Base-by-base conservation (phyloP, 1,284 basidiomycete species). In the Sporisorium iseilematis-ciliati region DNA sequence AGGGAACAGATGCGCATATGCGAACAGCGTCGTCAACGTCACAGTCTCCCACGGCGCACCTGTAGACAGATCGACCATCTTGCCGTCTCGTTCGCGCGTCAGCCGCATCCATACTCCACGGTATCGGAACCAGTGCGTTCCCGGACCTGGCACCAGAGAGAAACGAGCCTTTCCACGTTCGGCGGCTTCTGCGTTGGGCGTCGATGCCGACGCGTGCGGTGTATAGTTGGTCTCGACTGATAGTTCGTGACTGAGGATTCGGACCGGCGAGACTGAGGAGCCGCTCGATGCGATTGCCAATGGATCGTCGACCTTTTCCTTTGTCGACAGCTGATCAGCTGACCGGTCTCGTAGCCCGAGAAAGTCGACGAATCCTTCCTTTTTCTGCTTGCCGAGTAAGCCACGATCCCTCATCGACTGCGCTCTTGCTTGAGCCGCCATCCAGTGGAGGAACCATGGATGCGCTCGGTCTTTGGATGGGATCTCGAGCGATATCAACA, bases 1-100 rank as follows among this genome's bases (percentile, higher is more conserved):
- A 0, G 93, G 90, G 81, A 99, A 97, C 20, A 99, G 87, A 8
- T 86, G 85, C 23, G 94, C 91, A 82, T 95, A 94, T 31, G 91
- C 88, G 10, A 93, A 94, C 41, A 99, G 89, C 0, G 97, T 93
- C 2, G 95, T 99, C 42, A 99, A 88, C 31, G 92, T 97, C 45
- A 99, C 91, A 0, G 96, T 99, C 86, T 99, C 97, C 95, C 96
- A 99, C 55, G 97, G 97, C 6, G 91, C 90, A 3, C 95, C 95
- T 1, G 93, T 92, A 86, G 92, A 92, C 31, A 96, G 88, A 82
- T 96, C 92, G 88, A 96, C 92, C 61, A 96, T 91, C 79, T 82
- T 79, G 52, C 78, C 81, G 49, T 94, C 93, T 26, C 87, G 93
- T 86, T 98, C 95, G 54, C 97, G 90, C 86, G 97, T 95, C 25